These are phyloP conservation scores for Jaltomata sinuosa DNA, from an alignment of 257 asterid genomes.

Conservation along the genomic window DNA sequence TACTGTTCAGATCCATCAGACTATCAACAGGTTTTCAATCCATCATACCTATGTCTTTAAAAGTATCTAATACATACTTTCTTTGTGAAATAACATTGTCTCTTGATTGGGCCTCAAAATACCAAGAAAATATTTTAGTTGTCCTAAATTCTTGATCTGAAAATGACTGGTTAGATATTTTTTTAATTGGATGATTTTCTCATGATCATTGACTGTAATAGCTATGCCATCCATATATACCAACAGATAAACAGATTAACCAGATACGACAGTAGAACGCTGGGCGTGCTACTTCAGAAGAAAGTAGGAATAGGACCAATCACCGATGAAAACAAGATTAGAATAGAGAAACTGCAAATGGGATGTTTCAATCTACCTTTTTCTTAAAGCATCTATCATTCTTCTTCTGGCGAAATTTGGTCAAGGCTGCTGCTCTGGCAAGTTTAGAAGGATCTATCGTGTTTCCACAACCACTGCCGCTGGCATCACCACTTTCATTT, in stretches of 20 bases:
- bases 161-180: background rate
- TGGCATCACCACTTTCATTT: constrained; percentile 51
- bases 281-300: background rate
- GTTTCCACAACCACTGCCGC: constrained; percentile 36
- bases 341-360: background rate
- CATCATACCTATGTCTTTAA: background rate
- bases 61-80: background rate
- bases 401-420: constrained; percentile 65
- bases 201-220: background rate
- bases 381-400: constrained; percentile 61
- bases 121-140: background rate
- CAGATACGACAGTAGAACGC: background rate
- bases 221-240: background rate
- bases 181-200: background rate
- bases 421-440: constrained; percentile 60
- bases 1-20: background rate
- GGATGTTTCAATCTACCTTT: constrained; percentile 35
- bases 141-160: background rate
- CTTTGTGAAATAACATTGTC: background rate
- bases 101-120: background rate
- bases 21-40: background rate
- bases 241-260: background rate
- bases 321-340: background rate
- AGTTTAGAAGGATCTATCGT: constrained; percentile 38
- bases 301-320: background rate